A percentile compares a stretch with the other conserved stretches of the same genome.
Conservation (phyloP, 331 rosid species). For the Stylosanthes scabra region DNA sequence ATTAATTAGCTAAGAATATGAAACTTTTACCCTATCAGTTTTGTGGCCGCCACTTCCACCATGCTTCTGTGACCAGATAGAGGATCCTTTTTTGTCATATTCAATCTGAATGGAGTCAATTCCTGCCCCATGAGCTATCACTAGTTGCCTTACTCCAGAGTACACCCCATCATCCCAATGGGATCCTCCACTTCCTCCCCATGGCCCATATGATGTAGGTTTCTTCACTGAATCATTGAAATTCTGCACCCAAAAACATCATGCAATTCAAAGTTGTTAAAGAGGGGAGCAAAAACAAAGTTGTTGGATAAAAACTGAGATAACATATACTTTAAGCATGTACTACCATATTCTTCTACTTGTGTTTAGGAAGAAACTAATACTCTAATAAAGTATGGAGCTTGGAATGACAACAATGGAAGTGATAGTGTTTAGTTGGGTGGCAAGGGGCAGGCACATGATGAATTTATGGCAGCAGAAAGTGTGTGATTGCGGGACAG, state of each 20-base stretch:
- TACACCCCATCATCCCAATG: conserved; percentile 70
- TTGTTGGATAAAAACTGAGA: conserved; percentile 22
- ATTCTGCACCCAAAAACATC: conserved; percentile 41
- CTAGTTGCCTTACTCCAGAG: conserved; percentile 75
- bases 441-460: conserved; percentile 22
- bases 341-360: conserved; percentile 40
- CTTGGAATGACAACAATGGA: conserved; percentile 24
- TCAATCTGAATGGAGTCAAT: conserved; percentile 78
- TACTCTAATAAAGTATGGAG: conserved; percentile 16
- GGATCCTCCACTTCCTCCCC: conserved; percentile 72
- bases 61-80: conserved; percentile 74
- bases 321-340: neutral
- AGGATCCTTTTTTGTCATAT: conserved; percentile 65
- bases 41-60: conserved; percentile 79
- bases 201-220: conserved; percentile 68
- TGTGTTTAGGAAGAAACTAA: conserved; percentile 10
- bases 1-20: conserved; percentile 19
- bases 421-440: conserved; percentile 9
- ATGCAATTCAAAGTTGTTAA: conserved; percentile 26
- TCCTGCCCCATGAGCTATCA: conserved; percentile 71
- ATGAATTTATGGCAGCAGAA: conserved; percentile 48
- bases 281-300: neutral
- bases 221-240: conserved; percentile 53
- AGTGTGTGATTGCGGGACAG: conserved; percentile 22
- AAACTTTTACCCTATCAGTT: conserved; percentile 59